Conservation (phyloP, 345 rosid species). For the Dipteronia dyeriana region DNA sequence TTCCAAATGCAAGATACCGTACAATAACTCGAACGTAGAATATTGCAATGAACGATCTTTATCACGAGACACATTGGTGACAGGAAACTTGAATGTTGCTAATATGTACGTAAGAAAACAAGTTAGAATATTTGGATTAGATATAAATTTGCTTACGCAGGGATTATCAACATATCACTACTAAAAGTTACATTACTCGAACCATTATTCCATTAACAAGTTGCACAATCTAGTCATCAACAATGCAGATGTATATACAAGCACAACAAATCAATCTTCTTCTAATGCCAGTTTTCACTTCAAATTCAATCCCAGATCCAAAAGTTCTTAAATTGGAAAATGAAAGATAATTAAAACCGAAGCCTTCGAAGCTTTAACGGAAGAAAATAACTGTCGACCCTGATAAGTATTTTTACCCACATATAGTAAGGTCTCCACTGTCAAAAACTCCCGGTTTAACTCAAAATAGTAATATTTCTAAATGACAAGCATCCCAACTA, state of each 20-base stretch:
- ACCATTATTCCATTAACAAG: neutral
- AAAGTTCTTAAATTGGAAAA: neutral
- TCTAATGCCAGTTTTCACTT: constrained; percentile 8
- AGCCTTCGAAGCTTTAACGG: neutral
- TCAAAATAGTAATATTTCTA: neutral
- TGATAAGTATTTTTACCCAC: neutral
- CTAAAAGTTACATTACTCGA: neutral
- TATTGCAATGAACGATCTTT: too few relatives aligned
- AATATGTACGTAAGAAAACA: too few relatives aligned
- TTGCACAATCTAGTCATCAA: neutral
- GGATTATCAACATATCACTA: neutral
- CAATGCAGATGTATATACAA: neutral
- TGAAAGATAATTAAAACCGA: neutral
- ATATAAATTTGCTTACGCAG: neutral
- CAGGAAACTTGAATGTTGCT: too few relatives aligned
- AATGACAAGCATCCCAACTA: neutral
- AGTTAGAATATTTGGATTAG: too few relatives aligned
- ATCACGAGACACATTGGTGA: too few relatives aligned
- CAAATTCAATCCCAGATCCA: constrained; percentile 19
- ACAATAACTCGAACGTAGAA: too few relatives aligned
- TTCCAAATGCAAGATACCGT: too few relatives aligned
- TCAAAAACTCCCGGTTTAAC: neutral
- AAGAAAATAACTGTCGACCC: neutral
- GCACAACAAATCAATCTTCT: neutral
- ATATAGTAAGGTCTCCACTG: neutral